Conservation (phyloP, 208 protist species). For the Trypanosoma cruzi region DNA sequence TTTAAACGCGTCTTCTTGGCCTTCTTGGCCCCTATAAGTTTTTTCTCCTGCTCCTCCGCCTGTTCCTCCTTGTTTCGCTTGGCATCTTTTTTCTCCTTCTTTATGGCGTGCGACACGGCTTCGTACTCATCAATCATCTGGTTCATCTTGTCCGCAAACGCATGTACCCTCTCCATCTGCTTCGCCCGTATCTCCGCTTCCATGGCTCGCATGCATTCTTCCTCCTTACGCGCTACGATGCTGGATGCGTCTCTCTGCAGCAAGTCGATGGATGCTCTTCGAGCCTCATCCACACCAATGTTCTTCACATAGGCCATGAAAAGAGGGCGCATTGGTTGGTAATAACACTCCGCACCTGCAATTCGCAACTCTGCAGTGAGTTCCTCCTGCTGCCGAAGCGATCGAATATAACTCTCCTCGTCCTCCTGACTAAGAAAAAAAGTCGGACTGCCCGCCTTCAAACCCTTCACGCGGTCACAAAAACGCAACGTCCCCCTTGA, state of each 20-base stretch:
- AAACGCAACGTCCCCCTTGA: constrained; percentile 86
- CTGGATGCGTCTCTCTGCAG: constrained; percentile 30
- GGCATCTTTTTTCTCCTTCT: constrained; percentile 76
- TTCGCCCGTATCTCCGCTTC: constrained; percentile 36
- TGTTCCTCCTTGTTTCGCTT: constrained; percentile 69
- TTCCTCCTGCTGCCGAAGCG: constrained; percentile 61
- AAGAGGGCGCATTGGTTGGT: constrained; percentile 41
- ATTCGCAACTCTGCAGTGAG: constrained; percentile 83
- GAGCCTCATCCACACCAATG: constrained; percentile 35
- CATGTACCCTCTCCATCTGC: constrained; percentile 51
- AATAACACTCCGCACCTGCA: constrained; percentile 53
- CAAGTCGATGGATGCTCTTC: constrained; percentile 31
- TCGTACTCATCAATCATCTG: constrained; percentile 86
- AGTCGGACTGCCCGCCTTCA: constrained; percentile 63
- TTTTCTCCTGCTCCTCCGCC: constrained; percentile 49
- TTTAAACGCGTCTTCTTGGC: constrained; percentile 82
- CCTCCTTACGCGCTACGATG: constrained; percentile 45
- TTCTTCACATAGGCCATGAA: constrained; percentile 41
- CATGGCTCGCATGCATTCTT: constrained; percentile 25
- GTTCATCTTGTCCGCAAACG: constrained; percentile 83
- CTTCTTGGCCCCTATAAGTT: constrained; percentile 77
- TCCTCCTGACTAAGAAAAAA: constrained; percentile 57
- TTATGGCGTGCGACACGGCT: constrained; percentile 39
- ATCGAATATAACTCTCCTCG: constrained; percentile 61
- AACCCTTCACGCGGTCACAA: constrained; percentile 87